Base-by-base conservation (phyloP, 1,284 basidiomycete species). In the Phylloporus sp. region DNA sequence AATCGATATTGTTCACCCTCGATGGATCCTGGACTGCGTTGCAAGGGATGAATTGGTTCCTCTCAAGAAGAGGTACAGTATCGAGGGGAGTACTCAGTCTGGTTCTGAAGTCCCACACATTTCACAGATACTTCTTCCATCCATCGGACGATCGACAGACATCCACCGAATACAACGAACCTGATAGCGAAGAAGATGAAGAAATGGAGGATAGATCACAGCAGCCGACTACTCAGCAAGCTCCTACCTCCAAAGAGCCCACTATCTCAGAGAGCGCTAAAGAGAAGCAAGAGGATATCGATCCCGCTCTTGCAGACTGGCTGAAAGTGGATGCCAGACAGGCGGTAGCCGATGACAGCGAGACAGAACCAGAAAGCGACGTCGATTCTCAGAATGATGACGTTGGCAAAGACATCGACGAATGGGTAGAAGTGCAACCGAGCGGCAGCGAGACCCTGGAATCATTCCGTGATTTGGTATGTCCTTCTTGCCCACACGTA, bases 1-100 rank as follows among this genome's bases (percentile, higher is more conserved):
- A 1, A 80, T 88, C 66, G 92, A 94, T 74, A 86, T 97, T 61
- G 82, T 97, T 65, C 89, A 86, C 64, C 94, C 96, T 0, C 81
- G 86, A 41, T 98, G 95, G 95, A 84, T 98, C 61, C 77, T 85
- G 57, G 93, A 95, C 74, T 95, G 91, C n/a, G 85, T 96, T 56
- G 82, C 85, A 5, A 81, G 84, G 39, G 85, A 84, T 20, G 80
- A 85, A 64, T 80, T 84, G 20, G 76, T 90, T 19, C 90, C 94
- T 0, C 78, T 95, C 59, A 83, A 82, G 45, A 89, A 91, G 77
- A 92, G 88, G 94, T 96, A 75, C 58, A 79, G 69, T 39, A 43
- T 35, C 4, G 45, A 37, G 43, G 12, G 39, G 15, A 60, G 60
- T 29, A 1, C 5, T 59, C 2, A 2, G 47, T 55, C 27, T 43